Evolutionary conservation across 768 basidiomycete genomes (phyloP).

Genomic region (Amanita molliuscula): DNA sequence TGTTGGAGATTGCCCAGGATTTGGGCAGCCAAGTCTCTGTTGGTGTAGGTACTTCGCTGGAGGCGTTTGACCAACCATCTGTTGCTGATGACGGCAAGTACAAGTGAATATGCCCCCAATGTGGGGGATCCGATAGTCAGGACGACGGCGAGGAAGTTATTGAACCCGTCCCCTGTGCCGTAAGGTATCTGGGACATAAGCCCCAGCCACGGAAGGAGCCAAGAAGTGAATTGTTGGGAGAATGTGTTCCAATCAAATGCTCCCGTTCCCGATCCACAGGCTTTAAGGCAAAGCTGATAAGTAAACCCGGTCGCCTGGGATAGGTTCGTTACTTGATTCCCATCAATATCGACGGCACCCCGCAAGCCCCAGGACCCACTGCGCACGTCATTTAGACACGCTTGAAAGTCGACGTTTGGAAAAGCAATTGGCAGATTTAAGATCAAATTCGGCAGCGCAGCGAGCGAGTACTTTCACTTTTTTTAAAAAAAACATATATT

Average conservation of each 20-base stretch:
- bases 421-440: too few relatives aligned
- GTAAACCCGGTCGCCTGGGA: neutral
- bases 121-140: constrained; percentile 31
- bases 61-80: constrained; percentile 23
- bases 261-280: constrained; percentile 13
- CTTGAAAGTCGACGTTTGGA: neutral
- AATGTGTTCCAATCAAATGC: constrained; percentile 19
- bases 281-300: constrained; percentile 9
- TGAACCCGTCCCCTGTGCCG: constrained; percentile 20
- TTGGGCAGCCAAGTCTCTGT: constrained; percentile 17
- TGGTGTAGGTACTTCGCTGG: constrained; percentile 14
- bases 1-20: constrained; percentile 29
- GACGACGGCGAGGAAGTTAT: constrained; percentile 25
- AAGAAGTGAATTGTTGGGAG: constrained; percentile 24
- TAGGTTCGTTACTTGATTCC: neutral
- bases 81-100: constrained; percentile 18
- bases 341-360: neutral
- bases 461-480: too few relatives aligned
- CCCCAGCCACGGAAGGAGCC: constrained; percentile 33
- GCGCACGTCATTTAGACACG: neutral
- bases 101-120: constrained; percentile 30
- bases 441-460: too few relatives aligned
- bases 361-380: neutral
- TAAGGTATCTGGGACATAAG: constrained; percentile 33
- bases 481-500: too few relatives aligned